Percentiles rank a stretch among this genome's conserved stretches.
These are phyloP conservation scores for Biscutella laevigata DNA, from an alignment of 441 rosid species.

Conservation along the genomic window DNA sequence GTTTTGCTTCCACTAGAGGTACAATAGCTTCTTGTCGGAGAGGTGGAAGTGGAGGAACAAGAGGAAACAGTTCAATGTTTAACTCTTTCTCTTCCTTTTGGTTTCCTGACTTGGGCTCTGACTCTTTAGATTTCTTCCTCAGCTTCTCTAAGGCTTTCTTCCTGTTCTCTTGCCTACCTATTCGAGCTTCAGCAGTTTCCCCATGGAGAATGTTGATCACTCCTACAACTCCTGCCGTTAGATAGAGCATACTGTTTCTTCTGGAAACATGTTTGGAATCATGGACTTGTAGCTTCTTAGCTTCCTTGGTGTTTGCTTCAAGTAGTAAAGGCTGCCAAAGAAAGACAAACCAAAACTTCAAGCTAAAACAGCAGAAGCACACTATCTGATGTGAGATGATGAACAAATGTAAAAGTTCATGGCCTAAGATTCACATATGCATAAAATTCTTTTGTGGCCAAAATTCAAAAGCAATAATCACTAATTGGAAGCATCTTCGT, in stretches of 20 bases:
- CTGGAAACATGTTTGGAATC: conserved; percentile 23
- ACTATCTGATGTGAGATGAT: neutral
- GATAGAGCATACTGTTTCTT: conserved; percentile 31
- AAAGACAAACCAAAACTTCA: neutral
- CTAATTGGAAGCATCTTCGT: conserved; percentile 1
- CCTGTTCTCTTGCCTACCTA: conserved; percentile 32
- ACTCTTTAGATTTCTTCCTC: conserved; percentile 28
- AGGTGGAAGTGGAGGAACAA: conserved; percentile 22
- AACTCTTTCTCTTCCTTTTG: conserved; percentile 14
- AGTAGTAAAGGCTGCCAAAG: conserved; percentile 18
- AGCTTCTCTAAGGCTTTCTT: conserved; percentile 40
- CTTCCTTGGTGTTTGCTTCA: conserved; percentile 29
- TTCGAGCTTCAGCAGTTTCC: conserved; percentile 45
- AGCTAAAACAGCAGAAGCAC: neutral
- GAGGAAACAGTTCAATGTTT: conserved; percentile 10
- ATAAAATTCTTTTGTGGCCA: neutral
- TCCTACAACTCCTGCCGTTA: conserved; percentile 28
- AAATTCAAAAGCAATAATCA: conserved; percentile 2
- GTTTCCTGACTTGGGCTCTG: conserved; percentile 22
- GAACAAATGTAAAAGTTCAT: neutral
- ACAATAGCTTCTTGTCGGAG: conserved; percentile 13
- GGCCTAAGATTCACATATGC: neutral
- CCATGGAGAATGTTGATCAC: conserved; percentile 23
- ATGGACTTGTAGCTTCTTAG: conserved; percentile 16
- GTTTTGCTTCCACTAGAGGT: conserved; percentile 30